Percentiles rank a stretch among this genome's conserved stretches.
These are phyloP conservation scores for Aspergillus diversus DNA, from an alignment of 495 filamentous ascomycete species.

Conservation along the genomic window DNA sequence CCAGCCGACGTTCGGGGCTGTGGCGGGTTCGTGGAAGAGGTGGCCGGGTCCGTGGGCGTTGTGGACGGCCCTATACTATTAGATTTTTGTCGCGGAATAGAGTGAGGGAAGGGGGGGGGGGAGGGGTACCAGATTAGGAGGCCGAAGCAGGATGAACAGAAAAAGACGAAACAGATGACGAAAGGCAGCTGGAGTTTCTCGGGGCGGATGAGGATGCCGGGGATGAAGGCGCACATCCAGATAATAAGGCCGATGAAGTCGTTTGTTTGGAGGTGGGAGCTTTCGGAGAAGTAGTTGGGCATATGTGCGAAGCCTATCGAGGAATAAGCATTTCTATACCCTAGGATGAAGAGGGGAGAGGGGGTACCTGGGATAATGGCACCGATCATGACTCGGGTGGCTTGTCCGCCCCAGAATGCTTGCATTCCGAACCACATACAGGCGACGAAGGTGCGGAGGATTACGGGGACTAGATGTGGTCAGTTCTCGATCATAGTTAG, in stretches of 20 bases:
- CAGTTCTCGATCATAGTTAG: no score
- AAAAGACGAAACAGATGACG: conserved; percentile 10
- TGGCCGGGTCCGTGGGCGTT: conserved; percentile 9
- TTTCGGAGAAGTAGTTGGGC: conserved; percentile 11
- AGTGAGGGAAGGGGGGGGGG: no score
- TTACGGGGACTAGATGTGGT: conserved; percentile 6
- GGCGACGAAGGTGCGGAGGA: conserved; percentile 9
- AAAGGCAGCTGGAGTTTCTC: conserved; percentile 12
- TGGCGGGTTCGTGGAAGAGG: conserved; percentile 15
- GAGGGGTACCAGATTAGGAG: conserved; percentile 11
- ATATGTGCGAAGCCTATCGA: conserved; percentile 18
- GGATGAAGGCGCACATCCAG: conserved; percentile 15
- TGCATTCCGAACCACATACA: conserved; percentile 21
- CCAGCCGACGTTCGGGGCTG: conserved; percentile 13
- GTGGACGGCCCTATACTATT: conserved; percentile 12
- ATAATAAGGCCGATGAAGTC: conserved; percentile 16
- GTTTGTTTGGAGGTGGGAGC: conserved; percentile 15
- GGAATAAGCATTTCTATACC: no score
- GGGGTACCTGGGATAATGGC: conserved; percentile 17
- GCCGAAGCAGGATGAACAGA: conserved; percentile 12
- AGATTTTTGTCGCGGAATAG: no score
- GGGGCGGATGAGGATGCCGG: conserved; percentile 2
- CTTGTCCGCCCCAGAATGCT: conserved; percentile 16
- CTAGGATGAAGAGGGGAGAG: no score
- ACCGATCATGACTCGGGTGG: conserved; percentile 16